phyloP scores from a whole-genome alignment of 2,329 filamentous ascomycete genomes.

The Colletotrichum sp. region DNA sequence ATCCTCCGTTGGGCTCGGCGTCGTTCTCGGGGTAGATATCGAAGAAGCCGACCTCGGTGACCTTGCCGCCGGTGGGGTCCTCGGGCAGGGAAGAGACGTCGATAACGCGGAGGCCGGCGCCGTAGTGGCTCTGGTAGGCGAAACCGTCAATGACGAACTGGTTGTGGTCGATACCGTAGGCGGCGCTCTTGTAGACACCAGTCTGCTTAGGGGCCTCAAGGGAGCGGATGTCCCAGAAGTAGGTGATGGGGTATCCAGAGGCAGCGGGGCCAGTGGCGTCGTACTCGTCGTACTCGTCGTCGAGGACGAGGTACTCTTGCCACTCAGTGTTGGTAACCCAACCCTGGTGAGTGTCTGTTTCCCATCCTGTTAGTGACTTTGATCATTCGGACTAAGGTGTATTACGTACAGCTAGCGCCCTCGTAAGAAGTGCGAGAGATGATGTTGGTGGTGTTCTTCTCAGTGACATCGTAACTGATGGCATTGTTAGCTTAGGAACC shows the following conservation, averaged over 20 bases:
- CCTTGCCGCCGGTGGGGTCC: conserved; percentile 40
- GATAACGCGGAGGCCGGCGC: conserved; percentile 41
- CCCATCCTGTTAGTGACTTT: background rate
- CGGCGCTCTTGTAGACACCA: conserved; percentile 41
- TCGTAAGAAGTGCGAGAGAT: conserved; percentile 59
- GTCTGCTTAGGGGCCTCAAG: conserved; percentile 45
- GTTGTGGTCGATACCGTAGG: conserved; percentile 46
- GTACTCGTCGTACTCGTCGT: conserved; percentile 50
- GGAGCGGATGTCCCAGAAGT: conserved; percentile 50
- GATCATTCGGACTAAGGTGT: no score
- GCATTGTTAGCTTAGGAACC: background rate
- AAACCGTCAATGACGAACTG: conserved; percentile 47
- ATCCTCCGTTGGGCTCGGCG: conserved; percentile 20
- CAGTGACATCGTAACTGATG: conserved; percentile 53
- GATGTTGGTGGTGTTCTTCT: conserved; percentile 49
- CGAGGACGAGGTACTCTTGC: conserved; percentile 43
- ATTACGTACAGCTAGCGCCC: conserved; percentile 39
- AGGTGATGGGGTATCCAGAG: conserved; percentile 48
- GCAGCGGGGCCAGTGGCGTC: conserved; percentile 35
- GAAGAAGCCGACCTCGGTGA: conserved; percentile 48
- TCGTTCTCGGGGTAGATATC: conserved; percentile 45
- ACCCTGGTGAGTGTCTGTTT: conserved; percentile 60
- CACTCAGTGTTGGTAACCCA: conserved; percentile 49
- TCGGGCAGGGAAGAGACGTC: conserved; percentile 33
- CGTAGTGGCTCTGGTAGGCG: conserved; percentile 51